A percentile compares a stretch with the other conserved stretches of the same genome.
These are phyloP conservation scores for Pyrus bretschneideri DNA, from an alignment of 306 rosid species.

Conservation along the genomic window DNA sequence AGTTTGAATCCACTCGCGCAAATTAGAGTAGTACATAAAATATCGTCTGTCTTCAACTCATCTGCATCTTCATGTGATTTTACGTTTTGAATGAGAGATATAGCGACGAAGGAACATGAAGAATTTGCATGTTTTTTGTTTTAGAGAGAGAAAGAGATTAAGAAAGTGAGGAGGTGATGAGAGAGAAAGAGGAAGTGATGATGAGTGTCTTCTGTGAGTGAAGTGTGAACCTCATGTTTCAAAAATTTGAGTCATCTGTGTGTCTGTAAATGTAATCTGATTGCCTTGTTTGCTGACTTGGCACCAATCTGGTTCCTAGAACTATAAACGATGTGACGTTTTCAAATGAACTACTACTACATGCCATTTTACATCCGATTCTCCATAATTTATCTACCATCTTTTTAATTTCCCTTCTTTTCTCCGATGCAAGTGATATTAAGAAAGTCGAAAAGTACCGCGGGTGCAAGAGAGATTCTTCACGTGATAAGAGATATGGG, in stretches of 20 bases:
- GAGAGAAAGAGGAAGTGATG: neutral
- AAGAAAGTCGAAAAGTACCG: neutral
- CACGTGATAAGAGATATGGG: neutral
- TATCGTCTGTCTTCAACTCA: neutral
- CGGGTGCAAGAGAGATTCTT: neutral
- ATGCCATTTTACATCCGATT: neutral
- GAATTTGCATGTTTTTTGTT: conserved; percentile 32
- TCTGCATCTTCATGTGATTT: conserved; percentile 41
- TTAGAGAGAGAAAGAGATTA: conserved; percentile 16
- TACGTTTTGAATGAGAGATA: conserved; percentile 32
- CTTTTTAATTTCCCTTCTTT: no score
- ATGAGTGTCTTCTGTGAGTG: conserved; percentile 17
- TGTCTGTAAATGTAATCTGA: neutral
- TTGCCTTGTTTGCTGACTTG: neutral
- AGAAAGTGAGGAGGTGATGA: neutral
- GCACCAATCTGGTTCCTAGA: neutral
- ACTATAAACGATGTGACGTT: neutral
- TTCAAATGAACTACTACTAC: no score
- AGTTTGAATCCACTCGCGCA: neutral
- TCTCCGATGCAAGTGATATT: neutral
- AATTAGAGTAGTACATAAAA: neutral
- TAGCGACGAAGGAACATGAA: conserved; percentile 56
- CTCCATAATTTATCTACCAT: neutral
- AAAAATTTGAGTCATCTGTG: neutral
- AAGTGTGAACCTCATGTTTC: conserved; percentile 37